A percentile compares a stretch with the other conserved stretches of the same genome.
These are phyloP conservation scores for Nigrospora oryzae DNA, from an alignment of 2,329 filamentous ascomycete species.

Conservation along the genomic window DNA sequence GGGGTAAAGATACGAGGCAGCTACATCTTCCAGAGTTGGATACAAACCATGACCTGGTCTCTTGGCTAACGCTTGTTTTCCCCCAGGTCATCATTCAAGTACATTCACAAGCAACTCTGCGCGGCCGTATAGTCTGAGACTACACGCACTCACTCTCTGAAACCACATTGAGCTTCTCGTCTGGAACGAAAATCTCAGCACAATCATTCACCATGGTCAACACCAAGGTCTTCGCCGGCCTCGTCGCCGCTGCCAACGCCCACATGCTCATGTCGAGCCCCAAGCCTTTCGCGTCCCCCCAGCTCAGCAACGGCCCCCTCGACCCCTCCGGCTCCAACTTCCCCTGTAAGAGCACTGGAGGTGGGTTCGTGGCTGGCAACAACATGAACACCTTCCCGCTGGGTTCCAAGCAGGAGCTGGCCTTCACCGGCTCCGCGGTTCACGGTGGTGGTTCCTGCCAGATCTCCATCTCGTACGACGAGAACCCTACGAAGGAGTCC, in stretches of 20 bases:
- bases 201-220: slow-evolving; percentile 40
- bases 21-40: neutral
- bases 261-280: slow-evolving; percentile 72
- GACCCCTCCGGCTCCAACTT: slow-evolving; percentile 54
- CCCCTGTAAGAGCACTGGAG: slow-evolving; percentile 66
- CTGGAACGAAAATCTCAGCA: slow-evolving; percentile 28
- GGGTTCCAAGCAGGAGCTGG: slow-evolving; percentile 52
- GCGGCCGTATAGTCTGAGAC: neutral
- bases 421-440: slow-evolving; percentile 62
- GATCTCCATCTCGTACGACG: slow-evolving; percentile 74
- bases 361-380: slow-evolving; percentile 34
- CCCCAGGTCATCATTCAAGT: neutral
- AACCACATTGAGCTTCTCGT: slow-evolving; percentile 23
- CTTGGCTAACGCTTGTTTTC: slow-evolving; percentile 3
- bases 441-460: slow-evolving; percentile 95
- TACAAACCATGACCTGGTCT: neutral
- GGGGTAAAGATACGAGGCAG: neutral
- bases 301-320: slow-evolving; percentile 56
- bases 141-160: slow-evolving; percentile 4
- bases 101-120: slow-evolving; percentile 7
- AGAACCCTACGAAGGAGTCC: slow-evolving; percentile 53
- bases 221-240: slow-evolving; percentile 41
- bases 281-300: slow-evolving; percentile 43
- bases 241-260: slow-evolving; percentile 54
- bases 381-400: slow-evolving; percentile 52